Base-by-base conservation (phyloP, 2,329 filamentous ascomycete genomes). In the Periconia sp. region DNA sequence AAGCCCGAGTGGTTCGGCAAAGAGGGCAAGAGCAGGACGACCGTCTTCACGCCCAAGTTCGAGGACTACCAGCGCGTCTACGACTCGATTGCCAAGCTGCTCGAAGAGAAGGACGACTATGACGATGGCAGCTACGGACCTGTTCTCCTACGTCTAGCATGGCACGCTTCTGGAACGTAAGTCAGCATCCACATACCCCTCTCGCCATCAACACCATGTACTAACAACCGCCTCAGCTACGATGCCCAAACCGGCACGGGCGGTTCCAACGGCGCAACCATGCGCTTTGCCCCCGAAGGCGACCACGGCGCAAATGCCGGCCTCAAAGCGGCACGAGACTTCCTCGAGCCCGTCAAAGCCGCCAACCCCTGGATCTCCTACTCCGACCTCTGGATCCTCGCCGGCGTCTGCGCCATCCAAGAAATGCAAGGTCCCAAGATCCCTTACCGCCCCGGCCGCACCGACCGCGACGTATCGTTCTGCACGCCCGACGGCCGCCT, bases 51-150 rank as follows among this genome's bases (percentile, higher is more conserved):
- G 48, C 91, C 92, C 56, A 89, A 84, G 69, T 85, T 89, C 77
- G 87, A 88, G 66, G 92, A 99, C 77, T 97, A 96, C 82, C 92
- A 97, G 82, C 89, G 90, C 77, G 91, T 97, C 50, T 97, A 97
- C 81, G 85, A 97, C 74, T 88, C 87, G 70, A 86, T 97, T 65
- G 92, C 93, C 51, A 77, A 81, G 70, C 82, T 82, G 56, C 81
- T 97, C 51, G 88, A 94, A 76, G 90, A 97, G 78, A 86, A 96
- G 72, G 91, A 94, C 65, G 89, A 97, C 63, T 97, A 97, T 74
- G 93, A 97, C 70, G 93, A 99, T 75, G 93, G 94, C 64, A 94
- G 89, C 80, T 97, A 95, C 73, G 93, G 92, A 53, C 94, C 93
- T 27, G 92, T 97, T 56, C 81, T 97, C 52, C 79, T 97, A 60